Evolutionary conservation across 2,329 filamentous ascomycete species (phyloP), one percentile per base, ranked within the genome.

Genomic region (Corinectria fuckeliana): DNA sequence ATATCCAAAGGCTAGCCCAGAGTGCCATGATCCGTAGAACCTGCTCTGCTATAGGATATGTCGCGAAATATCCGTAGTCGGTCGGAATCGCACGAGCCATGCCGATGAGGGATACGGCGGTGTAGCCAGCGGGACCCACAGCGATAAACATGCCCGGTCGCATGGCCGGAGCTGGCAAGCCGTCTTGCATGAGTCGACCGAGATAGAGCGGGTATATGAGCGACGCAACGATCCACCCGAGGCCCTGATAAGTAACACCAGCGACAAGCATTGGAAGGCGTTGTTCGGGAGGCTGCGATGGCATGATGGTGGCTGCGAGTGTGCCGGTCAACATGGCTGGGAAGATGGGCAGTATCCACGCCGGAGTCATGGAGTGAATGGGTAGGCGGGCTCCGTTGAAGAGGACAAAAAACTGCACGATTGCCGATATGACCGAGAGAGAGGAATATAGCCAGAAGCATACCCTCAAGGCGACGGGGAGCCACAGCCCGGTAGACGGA

Each of bases 361-460:
- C 66, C 5, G 70, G 70, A 6, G 66, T 70, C 65, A 72, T 70
- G 38, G 66, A 70, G 55, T 70, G 66, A 2, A 70, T 66, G 13
- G 69, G 65, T 7, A 72, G 32, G 16, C 65, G 62, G 4, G 67
- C 66, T 26, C 72, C 70, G 11, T 73, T 70, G 32, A 74, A 71
- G 16, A 75, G 62, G 20, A 72, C 68, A 13, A 69, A 70, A 28
- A 72, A 71, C 26, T 72, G 69, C 1, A 67, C 36, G 4, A 69
- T 56, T 6, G 67, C 69, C 1, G 68, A 65, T 8, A 72, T 7
- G 4, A 67, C 65, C 7, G 72, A 67, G 2, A 66, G 20, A 11
- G 72, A 81, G 32, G 81, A 80, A 60, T 85, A 84, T 3, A 82
- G 58, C 83, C 83, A 86, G 65, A 82, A 86, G 23, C 84, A 62